Evolutionary conservation across 129 eudicot species (phyloP), one percentile per base, ranked within the genome.

Genomic region (Chrysanthemum lavandulifolium): DNA sequence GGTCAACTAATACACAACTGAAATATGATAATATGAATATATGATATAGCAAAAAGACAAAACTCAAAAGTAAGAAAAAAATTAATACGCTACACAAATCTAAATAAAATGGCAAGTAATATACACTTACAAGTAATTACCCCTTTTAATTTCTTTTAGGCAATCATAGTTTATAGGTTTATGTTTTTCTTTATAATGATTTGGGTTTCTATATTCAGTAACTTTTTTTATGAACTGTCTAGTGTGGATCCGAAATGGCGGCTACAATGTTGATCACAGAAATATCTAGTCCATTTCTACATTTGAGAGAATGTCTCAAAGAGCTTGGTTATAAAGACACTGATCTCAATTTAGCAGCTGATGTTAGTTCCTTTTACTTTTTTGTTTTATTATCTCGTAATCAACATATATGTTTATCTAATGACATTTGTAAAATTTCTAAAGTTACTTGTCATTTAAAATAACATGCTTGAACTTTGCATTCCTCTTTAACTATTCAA

Each of bases 181-280:
- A 9, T 2, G 0, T 25, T 59, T 72, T 15, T 54, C 15, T 43
- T 50, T 1, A 19, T 54, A 12, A 64, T 43, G 15, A 56, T 27
- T 16, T 48, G 14, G 49, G 63, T 13, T 50, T 67, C 15, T 49
- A 13, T 48, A 73, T n/a, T 66, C 67, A 57, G 75, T 49, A 72
- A 23, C 36, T 40, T 67, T 58, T 19, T 7, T 33, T 53, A 10
- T 43, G 65, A 25, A 54, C 13, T 68, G 48, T 47, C 83, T 71
- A 94, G 99, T 88, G 97, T 80, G 97, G 97, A 71, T 86, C 99
- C 76, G 97, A 94, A 79, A 86, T 90, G 99, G 94, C 84, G 69
- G 96, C 96, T 29, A 76, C 97, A 60, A 57, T 94, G 77, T 88
- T 84, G 81, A 79, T 94, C 71, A 94, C 97, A 75, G 99, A 94